These are phyloP conservation scores for Pichia heedii DNA, from an alignment of 805 yeast species.

Conservation along the genomic window DNA sequence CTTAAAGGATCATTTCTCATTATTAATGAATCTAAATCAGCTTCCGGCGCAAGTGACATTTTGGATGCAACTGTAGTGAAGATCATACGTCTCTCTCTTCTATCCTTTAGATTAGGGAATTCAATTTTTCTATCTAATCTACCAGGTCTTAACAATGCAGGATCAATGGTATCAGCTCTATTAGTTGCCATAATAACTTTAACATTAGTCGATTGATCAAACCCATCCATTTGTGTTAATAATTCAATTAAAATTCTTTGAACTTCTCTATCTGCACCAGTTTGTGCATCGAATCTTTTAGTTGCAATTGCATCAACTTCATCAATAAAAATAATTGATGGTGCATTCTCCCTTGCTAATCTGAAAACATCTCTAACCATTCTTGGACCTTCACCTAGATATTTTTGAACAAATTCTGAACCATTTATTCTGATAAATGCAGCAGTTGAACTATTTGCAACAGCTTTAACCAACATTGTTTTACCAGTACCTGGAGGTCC, in stretches of 20 bases:
- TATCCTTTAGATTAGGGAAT: constrained; percentile 90
- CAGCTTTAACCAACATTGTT: constrained; percentile 98
- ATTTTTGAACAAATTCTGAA: constrained; percentile 96
- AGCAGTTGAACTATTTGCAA: constrained; percentile 93
- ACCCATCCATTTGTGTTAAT: constrained; percentile 98
- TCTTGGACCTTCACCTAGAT: constrained; percentile 98
- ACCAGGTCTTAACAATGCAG: constrained; percentile 97
- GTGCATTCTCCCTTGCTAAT: constrained; percentile 94
- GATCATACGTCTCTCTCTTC: constrained; percentile 95
- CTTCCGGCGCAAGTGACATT: constrained; percentile 98
- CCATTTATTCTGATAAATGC: constrained; percentile 95
- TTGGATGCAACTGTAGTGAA: constrained; percentile 93
- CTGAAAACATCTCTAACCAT: constrained; percentile 99
- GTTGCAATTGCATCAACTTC: constrained; percentile 99
- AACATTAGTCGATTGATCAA: constrained; percentile 90
- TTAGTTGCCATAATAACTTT: constrained; percentile 99
- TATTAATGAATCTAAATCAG: constrained; percentile 87
- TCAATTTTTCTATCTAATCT: constrained; percentile 97
- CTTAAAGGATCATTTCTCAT: constrained; percentile 94
- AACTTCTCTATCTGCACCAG: constrained; percentile 99
- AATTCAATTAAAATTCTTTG: constrained; percentile 95
- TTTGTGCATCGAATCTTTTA: constrained; percentile 97
- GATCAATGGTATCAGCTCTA: constrained; percentile 98
- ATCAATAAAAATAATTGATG: constrained; percentile 94
- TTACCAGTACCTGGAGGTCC: constrained; percentile 99